Percentiles rank a stretch among this genome's conserved stretches.
These are phyloP conservation scores for Fusarium illudens DNA, from an alignment of 2,329 filamentous ascomycete genomes.

Conservation along the genomic window DNA sequence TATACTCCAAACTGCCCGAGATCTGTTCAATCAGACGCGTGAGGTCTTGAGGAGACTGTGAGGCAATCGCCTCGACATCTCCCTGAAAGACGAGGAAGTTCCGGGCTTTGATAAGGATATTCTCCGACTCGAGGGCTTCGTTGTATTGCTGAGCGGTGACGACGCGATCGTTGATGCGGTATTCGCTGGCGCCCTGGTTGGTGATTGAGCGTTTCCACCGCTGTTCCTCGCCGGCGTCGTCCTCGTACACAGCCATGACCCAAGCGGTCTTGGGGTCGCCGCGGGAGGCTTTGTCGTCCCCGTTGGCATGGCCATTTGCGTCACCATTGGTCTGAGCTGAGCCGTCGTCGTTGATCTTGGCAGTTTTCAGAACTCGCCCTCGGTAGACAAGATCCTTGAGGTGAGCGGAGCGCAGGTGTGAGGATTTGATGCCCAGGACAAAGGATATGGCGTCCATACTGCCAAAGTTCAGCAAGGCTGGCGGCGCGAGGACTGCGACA, in stretches of 20 bases:
- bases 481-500: not conserved
- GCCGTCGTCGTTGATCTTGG: conserved; percentile 90
- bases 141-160: conserved; percentile 95
- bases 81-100: conserved; percentile 99
- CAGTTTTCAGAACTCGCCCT: conserved; percentile 89
- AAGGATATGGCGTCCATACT: conserved; percentile 99
- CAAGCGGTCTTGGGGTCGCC: conserved; percentile 93
- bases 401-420: conserved; percentile 93
- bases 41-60: conserved; percentile 91
- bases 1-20: conserved; percentile 93
- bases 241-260: conserved; percentile 99
- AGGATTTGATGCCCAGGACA: conserved; percentile 97
- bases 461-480: conserved; percentile 21
- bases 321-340: conserved; percentile 73
- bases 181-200: conserved; percentile 87
- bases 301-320: conserved; percentile 67
- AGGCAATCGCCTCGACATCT: conserved; percentile 95
- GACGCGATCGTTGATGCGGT: conserved; percentile 91
- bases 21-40: conserved; percentile 97
- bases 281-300: conserved; percentile 71
- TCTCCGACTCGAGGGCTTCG: conserved; percentile 87
- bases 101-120: conserved; percentile 96
- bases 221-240: conserved; percentile 94
- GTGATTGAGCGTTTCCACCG: conserved; percentile 97
- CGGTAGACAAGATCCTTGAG: conserved; percentile 96